Base-by-base conservation (phyloP, 2,329 filamentous ascomycete genomes). In the Diplodia mutila region DNA sequence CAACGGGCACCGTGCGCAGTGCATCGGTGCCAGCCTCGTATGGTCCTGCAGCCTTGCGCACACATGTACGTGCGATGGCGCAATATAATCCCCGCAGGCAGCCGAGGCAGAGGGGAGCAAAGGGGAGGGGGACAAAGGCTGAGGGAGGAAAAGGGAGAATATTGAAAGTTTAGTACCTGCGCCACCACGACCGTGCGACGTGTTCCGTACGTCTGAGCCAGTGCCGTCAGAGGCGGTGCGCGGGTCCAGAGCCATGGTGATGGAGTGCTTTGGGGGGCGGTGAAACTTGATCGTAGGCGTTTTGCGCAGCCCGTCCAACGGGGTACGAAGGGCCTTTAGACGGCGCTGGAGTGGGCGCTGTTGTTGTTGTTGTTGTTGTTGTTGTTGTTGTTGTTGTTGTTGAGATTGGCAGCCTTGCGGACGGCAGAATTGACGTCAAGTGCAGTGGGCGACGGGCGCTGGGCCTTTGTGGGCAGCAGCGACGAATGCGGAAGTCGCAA, bases 131-230 rank as follows among this genome's bases (percentile, higher is more conserved):
- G 16, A 9, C 34, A 34, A 37, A 53, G 61, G 61, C 37, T 65
- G 57, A 18, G 32, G 42, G 42, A n/a, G 42, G n/a, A 55, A 55
- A 21, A 55, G 46, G 42, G 51, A 67, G 57, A 68, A 59, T 53
- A 54, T 34, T 52, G 55, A 21, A 34, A 29, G 67, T 21, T 21
- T 80, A 37, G 73, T 78, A 85, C 84, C 91, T 70, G 91, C 91
- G 75, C 92, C 91, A 75, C 91, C 92, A 70, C 91, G 90, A 73
- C 92, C 91, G 74, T 91, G 88, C 49, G 90, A 92, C 55, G 78
- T 72, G 63, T 77, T 73, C 66, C 78, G 76, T 21, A 74, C 70
- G 9, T 67, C 48, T 29, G 69, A 69, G 32, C 68, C 69, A 11
- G 64, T 55, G 34, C 68, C 70, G n/a, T 71, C 42, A 54, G 71